Evolutionary conservation across 176 grass and related monocot species (phyloP), one percentile per base, ranked within the genome.

Genomic region (Stipa capillata): DNA sequence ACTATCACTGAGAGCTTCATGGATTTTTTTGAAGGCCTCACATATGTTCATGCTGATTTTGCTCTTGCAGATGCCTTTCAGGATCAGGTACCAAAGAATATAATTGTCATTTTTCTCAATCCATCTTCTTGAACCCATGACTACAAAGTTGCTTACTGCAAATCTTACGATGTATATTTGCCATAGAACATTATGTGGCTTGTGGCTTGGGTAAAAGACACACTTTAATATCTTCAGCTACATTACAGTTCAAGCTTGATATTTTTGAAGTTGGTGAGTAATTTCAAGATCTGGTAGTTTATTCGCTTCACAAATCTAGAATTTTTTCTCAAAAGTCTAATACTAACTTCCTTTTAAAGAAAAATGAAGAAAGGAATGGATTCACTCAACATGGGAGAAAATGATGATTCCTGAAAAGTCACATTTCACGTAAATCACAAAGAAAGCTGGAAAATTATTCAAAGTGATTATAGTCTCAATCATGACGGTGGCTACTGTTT

Each of bases 11-110:
- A 94, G 82, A 98, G 90, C 85, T 94, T 98, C 68, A 93, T 98
- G 96, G 92, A 98, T 93, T 93, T 98, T 66, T 98, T 98, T 74
- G 96, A 98, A 78, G 90, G 92, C 41, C 90, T 98, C 72, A 87
- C 88, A 43, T 98, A 98, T 70, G 96, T 87, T 81, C 89, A 98
- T 53, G 84, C 92, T 81, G 85, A 90, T 94, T 79, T 94, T 87
- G 74, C 82, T 75, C 69, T 93, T 71, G 80, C 90, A 65, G 92
- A 91, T 80, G 85, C 88, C 57, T 89, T 93, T 42, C 92, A 92
- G 76, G 92, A 98, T 79, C 92, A 98, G 85, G 96, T 98, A 82
- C 33, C 49, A 41, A 62, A 59, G 54, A 10, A 58, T 12, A 28
- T 3, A 14, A 11, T 25, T 67, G 25, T 65, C 3, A 66, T 44